Base-by-base conservation (phyloP, 495 filamentous ascomycete species). In the Pyrenula massariospora region DNA sequence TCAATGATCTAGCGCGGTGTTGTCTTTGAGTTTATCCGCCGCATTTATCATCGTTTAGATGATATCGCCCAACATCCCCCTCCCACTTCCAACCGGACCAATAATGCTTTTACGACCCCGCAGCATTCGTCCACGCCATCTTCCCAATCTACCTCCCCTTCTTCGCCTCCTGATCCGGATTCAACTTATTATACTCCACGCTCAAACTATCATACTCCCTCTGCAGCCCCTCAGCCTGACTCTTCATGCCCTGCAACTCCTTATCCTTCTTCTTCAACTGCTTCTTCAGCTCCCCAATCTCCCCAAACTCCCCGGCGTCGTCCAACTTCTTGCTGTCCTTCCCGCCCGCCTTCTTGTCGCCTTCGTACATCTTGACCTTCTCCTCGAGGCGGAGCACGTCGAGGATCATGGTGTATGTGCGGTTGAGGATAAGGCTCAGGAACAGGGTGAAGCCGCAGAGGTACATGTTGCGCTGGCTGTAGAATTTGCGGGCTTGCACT, bases 391-490 rank as follows among this genome's bases (percentile, higher is more conserved):
- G 88, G 57, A 98, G 83, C 10, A 87, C 81, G 60, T 98, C 93
- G 54, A 97, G 81, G 66, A 96, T 97, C 89, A 97, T 91, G 65
- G 83, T 85, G 77, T 97, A 96, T 63, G 94, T 97, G 66, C 94
- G 91, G 82, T 98, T 97, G 66, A 98, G 89, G 73, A 98, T 97
- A 50, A 98, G 78, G 42, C 92, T 96, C 56, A 98, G 84, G 84
- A 98, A 98, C 58, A 97, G 86, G 0, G 93, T 98, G 78, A 98
- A 98, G 63, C 93, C 93, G 74, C 94, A 97, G 56, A 98, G 90
- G 76, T 98, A 98, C 94, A 98, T 96, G 83, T 98, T 98, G 67
- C 93, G 92, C 76, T 98, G 91, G 58, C 91, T 95, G 82, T 98
- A 98, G 79, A 98, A 98, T 72, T 97, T 97, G 78, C 93, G 91